Evolutionary conservation across 805 yeast genomes (phyloP).

Genomic region (Kodamaea leandrae): DNA sequence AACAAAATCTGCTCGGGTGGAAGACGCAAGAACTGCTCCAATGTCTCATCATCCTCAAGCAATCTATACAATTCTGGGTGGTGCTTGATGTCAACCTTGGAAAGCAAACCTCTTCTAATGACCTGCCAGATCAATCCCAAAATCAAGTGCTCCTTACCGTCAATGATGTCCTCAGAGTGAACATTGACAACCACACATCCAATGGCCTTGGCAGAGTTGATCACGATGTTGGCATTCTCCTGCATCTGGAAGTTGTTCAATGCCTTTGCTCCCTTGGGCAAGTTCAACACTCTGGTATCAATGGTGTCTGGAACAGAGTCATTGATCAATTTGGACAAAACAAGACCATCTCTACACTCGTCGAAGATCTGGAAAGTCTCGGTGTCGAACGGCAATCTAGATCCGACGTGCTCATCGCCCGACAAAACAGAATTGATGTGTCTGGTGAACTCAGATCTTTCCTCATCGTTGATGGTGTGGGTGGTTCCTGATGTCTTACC

Average conservation of each 20-base stretch:
- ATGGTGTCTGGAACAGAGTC: conserved; percentile 98
- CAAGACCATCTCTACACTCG: conserved; percentile 93
- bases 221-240: conserved; percentile 96
- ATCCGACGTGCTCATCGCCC: conserved; percentile 84
- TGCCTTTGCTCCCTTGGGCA: conserved; percentile 69
- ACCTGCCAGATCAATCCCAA: conserved; percentile 96
- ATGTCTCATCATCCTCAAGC: conserved; percentile 93
- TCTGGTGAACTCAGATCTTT: conserved; percentile 90
- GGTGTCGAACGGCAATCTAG: conserved; percentile 84
- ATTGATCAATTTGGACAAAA: conserved; percentile 87
- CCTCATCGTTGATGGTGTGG: conserved; percentile 96
- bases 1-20: conserved; percentile 97
- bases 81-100: conserved; percentile 91
- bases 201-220: conserved; percentile 97
- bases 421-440: conserved; percentile 90
- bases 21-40: conserved; percentile 92
- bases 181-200: conserved; percentile 98
- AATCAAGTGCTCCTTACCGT: conserved; percentile 89
- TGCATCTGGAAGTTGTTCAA: conserved; percentile 93
- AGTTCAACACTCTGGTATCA: conserved; percentile 93
- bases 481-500: conserved; percentile 91
- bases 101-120: conserved; percentile 90
- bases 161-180: conserved; percentile 92
- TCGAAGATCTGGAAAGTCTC: conserved; percentile 95
- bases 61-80: conserved; percentile 96